Conservation (phyloP, 2,329 filamentous ascomycete genomes). For the Keithomyces neogunnii region DNA sequence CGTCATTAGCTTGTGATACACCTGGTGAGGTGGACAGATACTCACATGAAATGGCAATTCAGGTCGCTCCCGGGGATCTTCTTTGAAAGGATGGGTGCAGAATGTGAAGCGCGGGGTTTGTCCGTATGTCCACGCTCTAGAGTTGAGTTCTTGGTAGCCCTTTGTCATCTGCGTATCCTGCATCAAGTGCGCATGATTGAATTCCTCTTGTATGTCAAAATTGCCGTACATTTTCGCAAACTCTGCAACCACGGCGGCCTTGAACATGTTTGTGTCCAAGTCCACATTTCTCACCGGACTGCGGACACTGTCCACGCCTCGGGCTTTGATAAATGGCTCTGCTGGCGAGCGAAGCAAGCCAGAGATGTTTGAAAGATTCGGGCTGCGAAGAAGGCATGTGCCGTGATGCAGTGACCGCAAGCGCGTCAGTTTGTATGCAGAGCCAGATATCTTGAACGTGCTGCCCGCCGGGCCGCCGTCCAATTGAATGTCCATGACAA, state of each 20-base stretch:
- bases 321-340: slow-evolving; percentile 65
- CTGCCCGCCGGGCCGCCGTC: slow-evolving; percentile 7
- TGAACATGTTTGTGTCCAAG: slow-evolving; percentile 37
- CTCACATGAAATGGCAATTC: slow-evolving; percentile 37
- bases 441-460: slow-evolving; percentile 79
- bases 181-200: slow-evolving; percentile 40
- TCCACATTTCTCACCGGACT: slow-evolving; percentile 76
- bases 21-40: neutral
- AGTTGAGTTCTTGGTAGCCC: slow-evolving; percentile 34
- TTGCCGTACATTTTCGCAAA: slow-evolving; percentile 60
- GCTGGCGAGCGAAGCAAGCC: slow-evolving; percentile 70
- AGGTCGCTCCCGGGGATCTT: slow-evolving; percentile 49
- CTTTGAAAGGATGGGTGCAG: slow-evolving; percentile 49
- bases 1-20: neutral
- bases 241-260: slow-evolving; percentile 49
- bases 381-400: slow-evolving; percentile 74
- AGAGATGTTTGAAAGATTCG: slow-evolving; percentile 62
- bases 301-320: slow-evolving; percentile 85
- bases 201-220: slow-evolving; percentile 23
- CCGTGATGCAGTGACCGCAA: slow-evolving; percentile 82
- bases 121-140: slow-evolving; percentile 67
- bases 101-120: slow-evolving; percentile 82
- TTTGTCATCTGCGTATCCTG: slow-evolving; percentile 39
- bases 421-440: slow-evolving; percentile 86
- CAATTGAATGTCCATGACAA: slow-evolving; percentile 55